A percentile compares a stretch with the other conserved stretches of the same genome.
Evolutionary conservation across 129 eudicot species (phyloP).

Genomic region (Helichrysum umbraculigerum): DNA sequence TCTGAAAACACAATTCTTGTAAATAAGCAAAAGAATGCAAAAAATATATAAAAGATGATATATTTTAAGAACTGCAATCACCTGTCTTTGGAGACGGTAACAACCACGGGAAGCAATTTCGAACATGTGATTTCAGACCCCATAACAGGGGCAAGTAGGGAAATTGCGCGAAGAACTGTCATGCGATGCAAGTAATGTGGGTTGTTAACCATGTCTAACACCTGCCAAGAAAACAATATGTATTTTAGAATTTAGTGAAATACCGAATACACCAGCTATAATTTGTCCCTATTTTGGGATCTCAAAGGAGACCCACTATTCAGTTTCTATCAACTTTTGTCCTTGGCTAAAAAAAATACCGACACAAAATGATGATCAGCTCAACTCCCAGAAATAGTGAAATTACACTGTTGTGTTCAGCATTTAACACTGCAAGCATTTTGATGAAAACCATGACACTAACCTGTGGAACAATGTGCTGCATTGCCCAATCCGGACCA

Average conservation of each 20-base stretch:
- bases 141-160: conserved; percentile 91
- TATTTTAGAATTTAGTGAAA: background rate
- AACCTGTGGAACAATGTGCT: conserved; percentile 95
- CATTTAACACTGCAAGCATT: background rate
- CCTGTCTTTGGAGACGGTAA: conserved; percentile 80
- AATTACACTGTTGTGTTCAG: background rate
- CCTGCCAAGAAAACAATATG: conserved; percentile 47
- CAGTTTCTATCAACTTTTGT: background rate
- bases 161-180: conserved; percentile 78
- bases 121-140: conserved; percentile 95
- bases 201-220: conserved; percentile 73
- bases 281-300: background rate
- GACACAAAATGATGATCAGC: background rate
- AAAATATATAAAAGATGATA: background rate
- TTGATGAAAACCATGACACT: conserved; percentile 2
- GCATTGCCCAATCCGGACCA: conserved; percentile 98
- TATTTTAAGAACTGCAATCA: conserved; percentile 22
- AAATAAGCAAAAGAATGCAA: background rate
- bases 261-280: background rate
- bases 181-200: conserved; percentile 86
- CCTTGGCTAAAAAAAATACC: background rate
- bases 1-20: conserved; percentile 38
- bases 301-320: background rate
- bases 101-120: conserved; percentile 80
- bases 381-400: background rate